Evolutionary conservation across 257 asterid genomes (phyloP).

Genomic region (Forsythia viridissima): DNA sequence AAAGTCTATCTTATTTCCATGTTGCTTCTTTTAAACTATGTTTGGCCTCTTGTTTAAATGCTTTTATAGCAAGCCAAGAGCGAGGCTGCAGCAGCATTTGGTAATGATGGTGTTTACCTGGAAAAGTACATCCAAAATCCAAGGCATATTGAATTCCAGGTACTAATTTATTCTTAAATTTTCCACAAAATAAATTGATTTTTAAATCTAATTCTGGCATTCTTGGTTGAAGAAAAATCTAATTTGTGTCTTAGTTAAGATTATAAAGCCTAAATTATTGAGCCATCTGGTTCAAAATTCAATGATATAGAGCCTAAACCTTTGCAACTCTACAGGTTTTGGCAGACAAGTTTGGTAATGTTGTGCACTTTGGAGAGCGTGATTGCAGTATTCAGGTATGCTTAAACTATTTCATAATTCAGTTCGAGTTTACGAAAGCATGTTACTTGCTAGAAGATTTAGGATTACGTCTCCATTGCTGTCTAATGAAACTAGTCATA

Average conservation of each 20-base stretch:
- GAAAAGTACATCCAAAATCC: slow-evolving; percentile 95
- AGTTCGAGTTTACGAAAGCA: not conserved
- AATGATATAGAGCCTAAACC: not conserved
- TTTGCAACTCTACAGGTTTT: slow-evolving; percentile 58
- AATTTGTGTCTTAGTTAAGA: slow-evolving; percentile 6
- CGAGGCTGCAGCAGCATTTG: slow-evolving; percentile 99
- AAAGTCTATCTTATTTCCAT: not conserved
- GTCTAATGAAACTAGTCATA: not conserved
- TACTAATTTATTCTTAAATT: slow-evolving; percentile 22
- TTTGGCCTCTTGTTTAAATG: not conserved
- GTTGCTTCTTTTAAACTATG: slow-evolving; percentile 8
- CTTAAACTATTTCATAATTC: not conserved
- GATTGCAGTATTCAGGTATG: slow-evolving; percentile 97
- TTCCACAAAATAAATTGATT: slow-evolving; percentile 3
- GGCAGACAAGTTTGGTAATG: slow-evolving; percentile 91
- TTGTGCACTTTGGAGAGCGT: slow-evolving; percentile 98
- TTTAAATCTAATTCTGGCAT: not conserved
- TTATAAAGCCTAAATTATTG: not conserved
- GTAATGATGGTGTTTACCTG: slow-evolving; percentile 97
- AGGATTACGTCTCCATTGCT: not conserved
- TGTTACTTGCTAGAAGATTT: not conserved
- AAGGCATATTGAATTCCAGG: slow-evolving; percentile 92
- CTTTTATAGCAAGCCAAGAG: slow-evolving; percentile 68
- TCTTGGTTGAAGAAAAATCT: not conserved
- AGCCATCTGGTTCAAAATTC: not conserved